Evolutionary conservation across 2,329 filamentous ascomycete species (phyloP).

Genomic region (Diaporthe humulicola): DNA sequence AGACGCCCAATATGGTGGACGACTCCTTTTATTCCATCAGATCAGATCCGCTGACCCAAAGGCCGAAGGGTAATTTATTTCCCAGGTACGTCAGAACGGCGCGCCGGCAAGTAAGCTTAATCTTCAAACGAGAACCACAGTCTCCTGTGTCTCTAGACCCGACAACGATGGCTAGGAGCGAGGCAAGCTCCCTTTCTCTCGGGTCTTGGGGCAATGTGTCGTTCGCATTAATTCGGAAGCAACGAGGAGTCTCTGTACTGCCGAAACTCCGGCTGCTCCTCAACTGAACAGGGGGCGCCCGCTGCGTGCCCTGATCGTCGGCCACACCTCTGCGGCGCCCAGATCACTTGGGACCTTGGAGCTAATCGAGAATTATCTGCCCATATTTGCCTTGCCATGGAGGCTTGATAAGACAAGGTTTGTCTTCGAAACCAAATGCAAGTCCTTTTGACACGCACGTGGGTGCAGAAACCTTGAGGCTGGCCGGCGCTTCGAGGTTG

Average conservation of each 20-base stretch:
- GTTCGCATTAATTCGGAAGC: conserved; percentile 8
- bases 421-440: conserved; percentile 29
- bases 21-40: neutral
- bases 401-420: conserved; percentile 24
- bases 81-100: neutral
- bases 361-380: conserved; percentile 25
- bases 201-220: neutral
- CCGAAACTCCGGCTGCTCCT: conserved; percentile 21
- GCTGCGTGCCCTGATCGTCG: neutral
- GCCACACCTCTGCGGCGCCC: neutral
- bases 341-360: neutral
- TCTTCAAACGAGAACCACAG: conserved; percentile 8
- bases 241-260: conserved; percentile 25
- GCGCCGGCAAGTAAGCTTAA: conserved; percentile 25
- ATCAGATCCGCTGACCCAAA: neutral
- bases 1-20: neutral
- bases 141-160: neutral
- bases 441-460: conserved; percentile 28
- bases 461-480: conserved; percentile 16
- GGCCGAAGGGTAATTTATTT: neutral
- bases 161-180: neutral
- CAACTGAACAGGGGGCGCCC: neutral
- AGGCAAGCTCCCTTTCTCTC: neutral
- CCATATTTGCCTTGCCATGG: conserved; percentile 21
- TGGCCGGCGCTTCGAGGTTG: conserved; percentile 5